Evolutionary conservation across 768 basidiomycete genomes (phyloP), one percentile per base, ranked within the genome.

Genomic region (Leccinum pellstonianum): DNA sequence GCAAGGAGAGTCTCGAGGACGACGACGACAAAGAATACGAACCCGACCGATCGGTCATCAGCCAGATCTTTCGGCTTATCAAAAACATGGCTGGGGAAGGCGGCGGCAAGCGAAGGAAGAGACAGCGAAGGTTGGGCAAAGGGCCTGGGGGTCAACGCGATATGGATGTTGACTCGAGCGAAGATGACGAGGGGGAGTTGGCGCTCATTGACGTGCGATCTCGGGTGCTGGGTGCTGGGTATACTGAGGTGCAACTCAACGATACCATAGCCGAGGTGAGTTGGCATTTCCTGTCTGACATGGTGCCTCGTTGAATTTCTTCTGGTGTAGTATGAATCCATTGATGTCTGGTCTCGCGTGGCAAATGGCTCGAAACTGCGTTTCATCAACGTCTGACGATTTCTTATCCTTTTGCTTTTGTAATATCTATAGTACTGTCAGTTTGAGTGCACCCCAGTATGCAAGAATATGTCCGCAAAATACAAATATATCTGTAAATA

Each of bases 51-150:
- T 93, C 95, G 21, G 80, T 83, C 54, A 80, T 86, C 60, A 91
- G 88, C 72, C 87, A 91, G 75, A 92, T 98, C 72, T 95, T 89
- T 77, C 82, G 95, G 35, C 80, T 98, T 64, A 90, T 99, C 79
- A 95, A 92, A 75, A 84, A 86, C 29, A 95, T 98, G 92, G 82
- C 82, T 66, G 77, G 73, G 53, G 68, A 77, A 66, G 69, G 73
- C 48, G 76, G 78, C 0, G 70, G 75, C 46, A 77, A 76, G 56
- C 70, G 71, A 48, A 75, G 74, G 48, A 75, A 78, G 67, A 79
- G 77, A 57, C 72, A 77, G 61, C 83, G 81, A 70, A 80, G 83
- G 59, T 66, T 91, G 9, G 90, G 90, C 19, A 85, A 74, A 65
- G 90, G 90, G 1, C 86, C 88, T n/a, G 82, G 78, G 17, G 77